phyloP scores from a whole-genome alignment of 768 basidiomycete species.

The Agrocybe pediades region DNA sequence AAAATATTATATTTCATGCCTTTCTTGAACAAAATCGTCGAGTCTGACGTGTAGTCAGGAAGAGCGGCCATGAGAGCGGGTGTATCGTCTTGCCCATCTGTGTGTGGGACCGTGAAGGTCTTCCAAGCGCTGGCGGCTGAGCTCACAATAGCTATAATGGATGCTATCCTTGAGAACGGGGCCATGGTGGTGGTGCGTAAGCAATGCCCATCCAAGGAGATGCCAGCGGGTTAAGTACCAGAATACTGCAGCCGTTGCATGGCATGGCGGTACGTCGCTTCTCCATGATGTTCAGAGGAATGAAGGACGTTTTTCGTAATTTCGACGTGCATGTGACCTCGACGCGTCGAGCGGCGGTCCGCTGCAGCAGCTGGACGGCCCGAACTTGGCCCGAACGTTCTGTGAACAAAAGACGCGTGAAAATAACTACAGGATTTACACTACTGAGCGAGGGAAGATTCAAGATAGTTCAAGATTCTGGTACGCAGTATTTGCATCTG shows the following conservation, averaged over 20 bases:
- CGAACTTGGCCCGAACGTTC: no score
- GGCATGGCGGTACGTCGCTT: not conserved
- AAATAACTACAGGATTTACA: no score
- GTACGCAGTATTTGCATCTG: no score
- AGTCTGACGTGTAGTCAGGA: conserved; percentile 37
- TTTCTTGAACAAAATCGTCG: conserved; percentile 58
- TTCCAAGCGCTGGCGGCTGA: conserved; percentile 39
- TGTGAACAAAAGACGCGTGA: no score
- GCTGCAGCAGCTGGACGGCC: no score
- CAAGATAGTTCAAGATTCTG: no score
- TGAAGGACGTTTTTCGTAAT: not conserved
- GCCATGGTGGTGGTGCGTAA: not conserved
- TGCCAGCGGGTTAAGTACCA: not conserved
- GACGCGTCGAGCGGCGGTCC: no score
- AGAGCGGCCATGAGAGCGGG: conserved; percentile 48
- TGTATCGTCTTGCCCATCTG: conserved; percentile 49
- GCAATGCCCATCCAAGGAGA: not conserved
- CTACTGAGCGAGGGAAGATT: no score
- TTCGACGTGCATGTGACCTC: not conserved
- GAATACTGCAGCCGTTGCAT: not conserved
- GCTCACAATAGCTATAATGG: not conserved
- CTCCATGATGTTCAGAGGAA: not conserved
- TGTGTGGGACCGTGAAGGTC: conserved; percentile 54
- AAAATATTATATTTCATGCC: conserved; percentile 65
- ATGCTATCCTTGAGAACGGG: not conserved